Base-by-base conservation (phyloP, 2,329 filamentous ascomycete species). In the Alternaria infectoria region DNA sequence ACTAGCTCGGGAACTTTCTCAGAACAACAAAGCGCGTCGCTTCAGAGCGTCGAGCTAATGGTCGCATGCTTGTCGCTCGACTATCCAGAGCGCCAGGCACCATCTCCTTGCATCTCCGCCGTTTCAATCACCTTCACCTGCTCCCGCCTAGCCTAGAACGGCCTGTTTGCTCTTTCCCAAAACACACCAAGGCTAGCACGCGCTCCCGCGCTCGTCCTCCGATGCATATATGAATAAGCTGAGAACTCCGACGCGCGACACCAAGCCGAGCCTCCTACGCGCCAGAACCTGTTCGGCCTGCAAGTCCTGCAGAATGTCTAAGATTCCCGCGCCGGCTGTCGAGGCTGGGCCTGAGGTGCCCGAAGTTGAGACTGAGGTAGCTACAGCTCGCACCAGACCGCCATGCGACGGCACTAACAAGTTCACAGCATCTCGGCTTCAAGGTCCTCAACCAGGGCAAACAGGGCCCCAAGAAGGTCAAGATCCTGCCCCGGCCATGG, bases 291-390 rank as follows among this genome's bases (percentile, higher is more conserved):
- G 89, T 60, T 91, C 91, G 80, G 84, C 85, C 78, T 90, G 90
- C 78, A 86, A 80, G 71, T 78, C 85, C 76, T 90, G 90, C 78
- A 86, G 80, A 71, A 78, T 84, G 59, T 81, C 81, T 62, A 74
- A 77, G 56, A 75, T 74, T 59, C 81, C 79, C 62, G 78, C 79
- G 65, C 83, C 80, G 58, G 75, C 75, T 58, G 79, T 80, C 55
- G 83, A 86, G 76, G 77, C 81, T 66, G 92, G 91, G 45, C 85
- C 88, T 54, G 89, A 93, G 74, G 85, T 97, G 58, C 85, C 89
- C 69, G 90, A 93, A 69, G 91, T 97, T 70, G 88, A 90, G 78
- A 95, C 93, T 69, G 93, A 97, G 85, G 92, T 93, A 82, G 54
- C 65, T 57, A 66, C 45, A 50, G 49, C 25, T 49, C 23, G 25